Evolutionary conservation across 805 yeast species (phyloP).

Genomic region (Ogataea sp.): DNA sequence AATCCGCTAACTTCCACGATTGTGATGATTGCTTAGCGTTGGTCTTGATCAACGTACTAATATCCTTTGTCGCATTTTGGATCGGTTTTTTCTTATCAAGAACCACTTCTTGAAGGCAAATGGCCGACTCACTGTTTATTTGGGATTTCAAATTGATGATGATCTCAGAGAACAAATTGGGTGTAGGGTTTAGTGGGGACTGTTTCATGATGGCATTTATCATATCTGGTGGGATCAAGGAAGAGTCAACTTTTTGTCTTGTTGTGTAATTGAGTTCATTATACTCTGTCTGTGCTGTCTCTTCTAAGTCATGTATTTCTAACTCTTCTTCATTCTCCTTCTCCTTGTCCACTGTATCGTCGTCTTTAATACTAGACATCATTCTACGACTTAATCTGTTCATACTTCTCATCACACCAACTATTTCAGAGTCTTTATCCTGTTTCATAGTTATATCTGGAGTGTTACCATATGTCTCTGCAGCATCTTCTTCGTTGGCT

Average conservation of each 20-base stretch:
- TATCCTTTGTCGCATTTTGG: constrained; percentile 35
- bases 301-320: constrained; percentile 43
- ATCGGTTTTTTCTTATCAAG: constrained; percentile 24
- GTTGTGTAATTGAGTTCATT: constrained; percentile 34
- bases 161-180: constrained; percentile 17
- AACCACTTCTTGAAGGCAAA: constrained; percentile 12
- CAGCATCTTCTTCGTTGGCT: constrained; percentile 77
- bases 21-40: constrained; percentile 48
- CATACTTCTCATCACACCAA: constrained; percentile 78
- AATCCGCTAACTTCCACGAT: constrained; percentile 28
- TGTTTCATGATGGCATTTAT: constrained; percentile 10
- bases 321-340: constrained; percentile 37
- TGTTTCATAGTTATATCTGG: constrained; percentile 87
- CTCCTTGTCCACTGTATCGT: constrained; percentile 23
- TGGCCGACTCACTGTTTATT: constrained; percentile 8
- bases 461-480: constrained; percentile 64
- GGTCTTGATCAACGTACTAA: constrained; percentile 38
- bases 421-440: constrained; percentile 56
- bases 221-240: constrained; percentile 16
- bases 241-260: constrained; percentile 18
- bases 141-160: constrained; percentile 13
- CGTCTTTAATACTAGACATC: constrained; percentile 48
- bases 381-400: constrained; percentile 78
- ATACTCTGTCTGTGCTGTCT: constrained; percentile 38
- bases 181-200: constrained; percentile 20